phyloP scores from a whole-genome alignment of 2,329 filamentous ascomycete genomes.

The Whalleya microplaca region DNA sequence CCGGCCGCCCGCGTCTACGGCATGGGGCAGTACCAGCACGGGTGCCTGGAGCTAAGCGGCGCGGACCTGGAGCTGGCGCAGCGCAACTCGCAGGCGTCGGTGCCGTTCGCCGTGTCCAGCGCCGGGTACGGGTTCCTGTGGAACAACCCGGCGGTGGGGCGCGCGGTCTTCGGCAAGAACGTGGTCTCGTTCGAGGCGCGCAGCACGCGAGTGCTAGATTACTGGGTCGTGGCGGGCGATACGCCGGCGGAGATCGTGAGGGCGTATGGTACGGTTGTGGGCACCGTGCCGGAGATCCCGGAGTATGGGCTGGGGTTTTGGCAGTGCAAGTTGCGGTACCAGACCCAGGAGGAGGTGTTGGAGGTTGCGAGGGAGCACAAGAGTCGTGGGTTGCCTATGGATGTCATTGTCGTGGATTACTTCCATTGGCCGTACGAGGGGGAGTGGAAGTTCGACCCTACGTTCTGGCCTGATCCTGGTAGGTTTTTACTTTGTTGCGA shows the following conservation, averaged over 20 bases:
- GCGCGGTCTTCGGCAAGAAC: constrained; percentile 64
- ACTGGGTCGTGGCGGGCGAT: too few species aligned
- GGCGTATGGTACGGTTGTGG: too few species aligned
- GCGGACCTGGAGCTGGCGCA: constrained; percentile 66
- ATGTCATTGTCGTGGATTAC: constrained; percentile 69
- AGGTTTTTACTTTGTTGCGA: constrained; percentile 18
- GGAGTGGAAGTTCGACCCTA: constrained; percentile 68
- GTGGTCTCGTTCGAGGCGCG: constrained; percentile 25
- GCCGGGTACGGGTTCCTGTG: constrained; percentile 66
- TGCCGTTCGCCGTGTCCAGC: constrained; percentile 64
- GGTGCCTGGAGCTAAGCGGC: constrained; percentile 65
- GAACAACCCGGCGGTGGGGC: constrained; percentile 67
- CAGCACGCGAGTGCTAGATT: too few species aligned
- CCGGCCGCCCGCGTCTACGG: constrained; percentile 53
- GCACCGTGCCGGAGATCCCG: too few species aligned
- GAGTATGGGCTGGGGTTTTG: constrained; percentile 70
- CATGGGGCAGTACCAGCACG: constrained; percentile 72
- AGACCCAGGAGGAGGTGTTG: constrained; percentile 67
- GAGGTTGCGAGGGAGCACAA: constrained; percentile 62
- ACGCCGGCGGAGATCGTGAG: too few species aligned
- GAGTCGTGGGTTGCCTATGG: constrained; percentile 57
- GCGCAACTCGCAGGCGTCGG: constrained; percentile 67
- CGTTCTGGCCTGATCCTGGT: constrained; percentile 67
- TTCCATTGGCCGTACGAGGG: constrained; percentile 71
- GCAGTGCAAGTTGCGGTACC: constrained; percentile 69